A percentile compares a stretch with the other conserved stretches of the same genome.
Evolutionary conservation across 2,329 filamentous ascomycete genomes (phyloP).

Genomic region (Neophaeococcomyces mojaviensis): DNA sequence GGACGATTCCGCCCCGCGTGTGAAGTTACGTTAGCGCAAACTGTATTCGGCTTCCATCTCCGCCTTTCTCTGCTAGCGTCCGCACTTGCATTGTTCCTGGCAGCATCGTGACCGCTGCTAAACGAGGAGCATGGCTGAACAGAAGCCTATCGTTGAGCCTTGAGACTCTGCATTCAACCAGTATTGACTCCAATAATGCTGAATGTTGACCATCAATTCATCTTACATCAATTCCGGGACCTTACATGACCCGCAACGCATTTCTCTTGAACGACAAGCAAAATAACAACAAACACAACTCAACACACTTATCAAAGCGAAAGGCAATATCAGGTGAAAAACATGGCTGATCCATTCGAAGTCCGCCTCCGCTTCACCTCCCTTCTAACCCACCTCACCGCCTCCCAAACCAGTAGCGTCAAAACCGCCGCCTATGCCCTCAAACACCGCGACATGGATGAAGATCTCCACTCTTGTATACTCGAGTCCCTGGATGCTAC

Average conservation of each 20-base stretch:
- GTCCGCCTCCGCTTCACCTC: slow-evolving; percentile 94
- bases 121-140: slow-evolving; percentile 12
- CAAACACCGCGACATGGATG: slow-evolving; percentile 88
- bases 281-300: not conserved
- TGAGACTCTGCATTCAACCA: too few species aligned
- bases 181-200: slow-evolving; percentile 10
- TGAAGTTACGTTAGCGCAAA: too few species aligned
- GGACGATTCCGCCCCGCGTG: too few species aligned
- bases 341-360: slow-evolving; percentile 83
- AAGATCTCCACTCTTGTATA: slow-evolving; percentile 95
- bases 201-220: not conserved
- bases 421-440: slow-evolving; percentile 94
- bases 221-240: not conserved
- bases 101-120: too few species aligned
- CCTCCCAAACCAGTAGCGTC: slow-evolving; percentile 77
- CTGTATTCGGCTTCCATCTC: too few species aligned
- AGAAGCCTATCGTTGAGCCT: not conserved
- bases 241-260: not conserved
- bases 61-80: too few species aligned
- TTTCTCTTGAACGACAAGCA: not conserved
- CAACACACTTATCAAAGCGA: too few species aligned
- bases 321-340: not conserved
- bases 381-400: slow-evolving; percentile 83
- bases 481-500: slow-evolving; percentile 79
- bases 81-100: too few species aligned